phyloP scores from a whole-genome alignment of 345 rosid species.

The Eucalyptus pauciflora region DNA sequence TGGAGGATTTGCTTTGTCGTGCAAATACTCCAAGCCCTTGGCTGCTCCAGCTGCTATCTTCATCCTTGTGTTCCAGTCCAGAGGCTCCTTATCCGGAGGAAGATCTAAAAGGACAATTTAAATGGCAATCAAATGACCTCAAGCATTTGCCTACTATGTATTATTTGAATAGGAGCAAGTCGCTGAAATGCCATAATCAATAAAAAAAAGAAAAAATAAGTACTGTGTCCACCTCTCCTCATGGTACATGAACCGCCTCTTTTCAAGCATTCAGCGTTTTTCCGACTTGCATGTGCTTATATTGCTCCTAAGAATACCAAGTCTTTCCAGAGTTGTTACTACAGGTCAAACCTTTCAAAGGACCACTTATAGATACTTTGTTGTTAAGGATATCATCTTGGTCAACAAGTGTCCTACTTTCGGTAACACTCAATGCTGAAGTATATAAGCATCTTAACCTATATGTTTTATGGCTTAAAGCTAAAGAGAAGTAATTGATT shows the following conservation, averaged over 20 bases:
- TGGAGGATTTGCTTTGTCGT: slow-evolving; percentile 94
- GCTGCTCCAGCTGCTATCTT: slow-evolving; percentile 99
- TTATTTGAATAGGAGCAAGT: neutral
- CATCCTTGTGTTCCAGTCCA: slow-evolving; percentile 98
- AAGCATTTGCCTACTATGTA: neutral
- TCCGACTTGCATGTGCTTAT: neutral
- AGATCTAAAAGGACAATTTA: slow-evolving; percentile 40
- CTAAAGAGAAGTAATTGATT: neutral
- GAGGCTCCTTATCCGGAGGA: slow-evolving; percentile 67
- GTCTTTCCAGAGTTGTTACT: neutral
- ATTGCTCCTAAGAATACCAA: neutral
- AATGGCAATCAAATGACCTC: neutral
- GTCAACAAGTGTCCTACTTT: neutral
- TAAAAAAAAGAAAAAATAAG: neutral
- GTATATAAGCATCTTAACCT: neutral
- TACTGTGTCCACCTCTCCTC: neutral
- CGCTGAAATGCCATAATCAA: neutral
- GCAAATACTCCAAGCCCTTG: slow-evolving; percentile 91
- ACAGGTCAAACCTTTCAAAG: neutral
- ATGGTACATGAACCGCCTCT: neutral
- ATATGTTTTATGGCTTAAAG: neutral
- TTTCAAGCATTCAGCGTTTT: neutral
- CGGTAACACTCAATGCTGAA: neutral
- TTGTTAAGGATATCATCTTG: neutral
- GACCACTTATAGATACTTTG: neutral